Evolutionary conservation across 2,329 filamentous ascomycete species (phyloP), one percentile per base, ranked within the genome.

Genomic region (Penicillium sp.): DNA sequence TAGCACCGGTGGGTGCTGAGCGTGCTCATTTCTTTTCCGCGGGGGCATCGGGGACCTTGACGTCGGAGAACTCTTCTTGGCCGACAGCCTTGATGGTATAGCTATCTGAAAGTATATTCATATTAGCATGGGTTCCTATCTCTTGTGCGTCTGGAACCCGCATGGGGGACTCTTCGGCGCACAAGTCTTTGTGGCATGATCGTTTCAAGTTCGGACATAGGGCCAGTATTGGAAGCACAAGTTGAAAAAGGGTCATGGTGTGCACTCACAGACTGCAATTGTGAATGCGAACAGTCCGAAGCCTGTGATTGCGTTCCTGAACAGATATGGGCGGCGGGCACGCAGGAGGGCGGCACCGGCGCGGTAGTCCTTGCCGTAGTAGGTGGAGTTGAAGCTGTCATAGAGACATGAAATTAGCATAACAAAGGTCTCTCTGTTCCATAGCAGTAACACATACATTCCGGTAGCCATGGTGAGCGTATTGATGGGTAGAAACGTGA

Each of bases 61-160:
- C 92, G 71, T 99, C 94, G 54, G 92, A 90, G 77, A 99, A 99
- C 63, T 97, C 90, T 74, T 97, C 94, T 76, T 97, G 94, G 40
- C 93, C 91, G 69, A 99, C 89, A 51, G 90, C 91, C 62, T 81
- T 84, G 70, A 99, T 88, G 39, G 87, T 90, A 72, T 84, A 89
- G 51, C 81, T 76, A 69, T 89, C 87, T 89, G 56, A 32, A 42
- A n/a, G 11, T 6, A 11, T 19, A 34, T n/a, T 13, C 10, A 16
- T 3, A 53, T 61, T 16, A 60, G 59, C 35, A 27, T 13, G 35
- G 6, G 19, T 16, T 38, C 39, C 13, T 40, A 7, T 34, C 13
- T 36, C 13, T 39, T 34, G n/a, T 18, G 19, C 4, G 26, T 49
- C 8, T 41, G 10, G 19, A 50, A 18, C 8, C n/a, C 29, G 29